Evolutionary conservation across 2,329 filamentous ascomycete species (phyloP).

Genomic region (Xylariales sp.): DNA sequence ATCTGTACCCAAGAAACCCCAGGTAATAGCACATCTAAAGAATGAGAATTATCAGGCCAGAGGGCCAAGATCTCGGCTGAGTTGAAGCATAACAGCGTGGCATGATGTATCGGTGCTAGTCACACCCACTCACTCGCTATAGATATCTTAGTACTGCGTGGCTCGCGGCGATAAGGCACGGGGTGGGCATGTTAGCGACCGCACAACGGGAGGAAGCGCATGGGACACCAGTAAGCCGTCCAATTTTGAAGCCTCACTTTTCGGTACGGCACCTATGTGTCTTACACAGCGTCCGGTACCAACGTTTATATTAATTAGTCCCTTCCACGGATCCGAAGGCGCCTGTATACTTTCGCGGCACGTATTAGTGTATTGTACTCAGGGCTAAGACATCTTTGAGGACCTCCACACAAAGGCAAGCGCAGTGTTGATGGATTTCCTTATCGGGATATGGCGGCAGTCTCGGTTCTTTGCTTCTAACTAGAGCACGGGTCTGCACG

Average conservation of each 20-base stretch:
- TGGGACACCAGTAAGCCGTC: neutral
- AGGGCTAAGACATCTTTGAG: neutral
- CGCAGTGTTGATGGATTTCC: conserved; percentile 11
- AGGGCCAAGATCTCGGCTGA: conserved; percentile 13
- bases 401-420: conserved; percentile 1
- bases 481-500: conserved; percentile 16
- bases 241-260: neutral
- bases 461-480: conserved; percentile 26
- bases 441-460: conserved; percentile 31
- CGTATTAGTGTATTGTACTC: neutral
- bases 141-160: neutral
- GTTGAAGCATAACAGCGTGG: conserved; percentile 19
- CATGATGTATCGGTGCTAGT: conserved; percentile 27
- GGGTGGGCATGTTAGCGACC: neutral
- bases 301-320: neutral
- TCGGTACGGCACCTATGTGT: neutral
- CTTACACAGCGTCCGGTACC: neutral
- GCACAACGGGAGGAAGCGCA: neutral
- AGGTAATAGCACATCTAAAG: neutral
- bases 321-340: neutral
- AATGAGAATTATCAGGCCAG: conserved; percentile 11
- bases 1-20: conserved; percentile 2
- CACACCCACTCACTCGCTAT: neutral
- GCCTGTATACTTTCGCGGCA: neutral
- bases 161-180: neutral